Base-by-base conservation (phyloP, 1,284 basidiomycete species). In the Microbotryomycetes sp. region DNA sequence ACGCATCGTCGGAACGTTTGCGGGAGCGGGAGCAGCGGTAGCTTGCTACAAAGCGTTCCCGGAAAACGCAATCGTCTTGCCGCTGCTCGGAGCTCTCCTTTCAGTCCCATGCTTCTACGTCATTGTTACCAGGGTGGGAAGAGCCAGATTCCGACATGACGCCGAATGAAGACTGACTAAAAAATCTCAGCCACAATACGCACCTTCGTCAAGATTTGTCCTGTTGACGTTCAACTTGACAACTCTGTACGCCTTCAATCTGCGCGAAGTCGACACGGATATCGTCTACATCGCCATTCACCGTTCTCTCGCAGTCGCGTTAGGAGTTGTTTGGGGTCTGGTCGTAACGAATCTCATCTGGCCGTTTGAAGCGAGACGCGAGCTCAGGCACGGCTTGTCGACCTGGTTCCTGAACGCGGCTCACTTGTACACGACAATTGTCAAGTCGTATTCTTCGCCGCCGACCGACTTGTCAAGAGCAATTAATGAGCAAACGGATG, bases 21-120 rank as follows among this genome's bases (percentile, higher is more conserved):
- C 56, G 7, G 69, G 69, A 1, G 69, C 67, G 0, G 50, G 41
- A 11, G 52, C 58, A 0, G 69, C 63, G 0, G 57, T 64, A 5
- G 61, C 54, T 4, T 54, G 47, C 16, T 21, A 54, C 47, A 3
- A 21, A 9, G 54, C 57, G 31, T 91, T 91, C 73, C 85, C 87
- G 0, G 85, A 89, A 54, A 82, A 91, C 66, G 81, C 88, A 0
- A 74, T 86, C 31, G 78, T 85, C 1, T 80, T 97, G 16, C 84
- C 90, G 1, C 76, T 89, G 45, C 87, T 92, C 64, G 93, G 94
- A 0, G 88, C 90, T 73, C 78, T 96, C 65, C 94, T 91, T 74
- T 92, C 91, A 1, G 78, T 96, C 3, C 93, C 93, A 3, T 97
- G 93, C 75, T 97, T 96, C 78, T 92, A 89, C 75, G 85, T 87